A percentile compares a stretch with the other conserved stretches of the same genome.
These are phyloP conservation scores for Penicillium psychrosexuale DNA, from an alignment of 2,329 filamentous ascomycete species.

Conservation along the genomic window DNA sequence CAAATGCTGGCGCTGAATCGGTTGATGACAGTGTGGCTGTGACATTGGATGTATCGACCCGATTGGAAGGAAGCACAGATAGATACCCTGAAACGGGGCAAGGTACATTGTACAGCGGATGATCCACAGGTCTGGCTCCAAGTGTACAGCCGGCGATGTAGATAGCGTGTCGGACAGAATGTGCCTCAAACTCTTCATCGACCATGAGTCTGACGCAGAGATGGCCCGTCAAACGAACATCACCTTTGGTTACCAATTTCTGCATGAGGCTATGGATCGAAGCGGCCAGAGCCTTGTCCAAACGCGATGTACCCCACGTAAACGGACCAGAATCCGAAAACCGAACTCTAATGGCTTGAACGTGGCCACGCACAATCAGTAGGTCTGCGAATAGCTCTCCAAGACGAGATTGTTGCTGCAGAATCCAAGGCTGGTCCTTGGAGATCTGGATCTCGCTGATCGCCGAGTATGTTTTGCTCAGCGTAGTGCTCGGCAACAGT, in stretches of 20 bases:
- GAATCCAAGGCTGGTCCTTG: conserved; percentile 57
- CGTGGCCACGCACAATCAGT: conserved; percentile 61
- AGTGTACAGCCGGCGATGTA: conserved; percentile 34
- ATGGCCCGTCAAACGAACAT: conserved; percentile 62
- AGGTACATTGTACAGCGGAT: conserved; percentile 32
- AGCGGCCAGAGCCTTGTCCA: conserved; percentile 52
- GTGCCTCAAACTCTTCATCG: conserved; percentile 41
- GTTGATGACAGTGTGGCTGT: conserved; percentile 13
- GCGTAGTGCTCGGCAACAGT: conserved; percentile 56
- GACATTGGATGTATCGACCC: conserved; percentile 8
- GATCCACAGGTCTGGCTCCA: conserved; percentile 26
- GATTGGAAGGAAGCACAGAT: conserved; percentile 19
- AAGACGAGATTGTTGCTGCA: conserved; percentile 66
- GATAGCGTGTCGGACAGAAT: conserved; percentile 34
- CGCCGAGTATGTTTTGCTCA: conserved; percentile 54
- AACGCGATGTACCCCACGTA: conserved; percentile 62
- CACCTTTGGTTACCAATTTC: conserved; percentile 52
- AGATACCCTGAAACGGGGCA: conserved; percentile 30
- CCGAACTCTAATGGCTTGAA: conserved; percentile 66
- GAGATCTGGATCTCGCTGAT: conserved; percentile 57
- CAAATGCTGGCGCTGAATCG: not conserved
- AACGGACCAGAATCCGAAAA: conserved; percentile 61
- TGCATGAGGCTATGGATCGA: conserved; percentile 66
- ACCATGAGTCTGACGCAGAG: conserved; percentile 70
- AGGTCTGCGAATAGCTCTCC: conserved; percentile 70